Evolutionary conservation across 768 basidiomycete species (phyloP), one percentile per base, ranked within the genome.

Genomic region (Termitomyces sp.): DNA sequence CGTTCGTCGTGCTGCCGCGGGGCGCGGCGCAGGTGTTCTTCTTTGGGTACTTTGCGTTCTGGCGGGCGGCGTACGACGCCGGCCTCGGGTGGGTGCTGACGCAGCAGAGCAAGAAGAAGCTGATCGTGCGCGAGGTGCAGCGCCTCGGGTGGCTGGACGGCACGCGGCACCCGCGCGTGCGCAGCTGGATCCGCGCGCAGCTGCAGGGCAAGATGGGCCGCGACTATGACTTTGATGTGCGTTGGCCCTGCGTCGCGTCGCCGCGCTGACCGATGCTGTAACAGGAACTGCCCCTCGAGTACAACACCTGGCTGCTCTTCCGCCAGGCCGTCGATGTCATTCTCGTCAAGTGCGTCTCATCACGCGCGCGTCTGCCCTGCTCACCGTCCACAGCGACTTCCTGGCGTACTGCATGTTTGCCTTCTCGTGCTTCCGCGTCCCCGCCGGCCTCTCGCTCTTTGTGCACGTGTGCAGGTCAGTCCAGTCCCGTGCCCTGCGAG

Each of bases 261-360:
- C n/a, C 39, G 45, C 56, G 44, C 54, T 54, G 20, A 55, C 54
- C 47, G 41, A 57, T 55, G 28, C 41, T 47, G 50, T 52, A 46
- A n/a, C 53, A 94, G 92, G 85, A 90, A 51, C 81, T 96, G 16
- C 95, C 95, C 0, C 69, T 93, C 39, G 95, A 98, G 70, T 98
- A 96, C 73, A 98, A 98, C 65, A 84, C 92, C 0, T 99, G 96
- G 97, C 78, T 99, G 31, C 80, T 98, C 58, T 99, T 98, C 72
- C 86, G 96, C 51, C 94, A 97, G 70, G 76, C 85, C n/a, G 96
- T 98, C 22, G 96, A 98, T 71, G 83, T 97, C 28, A 98, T 98
- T 66, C 80, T 99, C 42, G 81, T 98, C 68, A 98, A 98, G 94
- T 97, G 62, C 54, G 86, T 81, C 18, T 53, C 26, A 20, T 54